Evolutionary conservation across 768 basidiomycete species (phyloP).

Genomic region (Steccherinum ochraceum): DNA sequence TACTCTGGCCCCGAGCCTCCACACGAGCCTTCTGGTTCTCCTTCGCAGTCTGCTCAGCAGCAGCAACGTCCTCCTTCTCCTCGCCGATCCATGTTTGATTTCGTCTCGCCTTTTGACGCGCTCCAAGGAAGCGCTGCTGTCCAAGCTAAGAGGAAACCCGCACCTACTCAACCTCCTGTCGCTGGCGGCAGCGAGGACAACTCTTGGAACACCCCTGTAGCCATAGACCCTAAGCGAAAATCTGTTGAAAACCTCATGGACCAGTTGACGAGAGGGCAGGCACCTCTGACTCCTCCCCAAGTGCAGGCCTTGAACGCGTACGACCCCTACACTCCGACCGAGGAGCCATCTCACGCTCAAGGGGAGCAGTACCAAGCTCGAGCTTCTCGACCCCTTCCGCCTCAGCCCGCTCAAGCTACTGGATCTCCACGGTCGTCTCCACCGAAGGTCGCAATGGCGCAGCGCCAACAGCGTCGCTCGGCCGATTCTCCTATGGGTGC

Average conservation of each 20-base stretch:
- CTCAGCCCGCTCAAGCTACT: conserved; percentile 39
- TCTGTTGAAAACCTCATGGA: conserved; percentile 81
- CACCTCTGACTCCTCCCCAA: conserved; percentile 15
- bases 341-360: conserved; percentile 24
- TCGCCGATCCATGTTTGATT: conserved; percentile 81
- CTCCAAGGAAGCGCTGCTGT: conserved; percentile 39
- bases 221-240: conserved; percentile 61
- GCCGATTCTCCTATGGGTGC: conserved; percentile 44
- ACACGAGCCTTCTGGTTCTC: conserved; percentile 11
- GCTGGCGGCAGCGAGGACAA: conserved; percentile 50
- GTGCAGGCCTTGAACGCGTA: conserved; percentile 20
- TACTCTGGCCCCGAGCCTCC: conserved; percentile 15
- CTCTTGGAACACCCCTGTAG: conserved; percentile 35
- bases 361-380: conserved; percentile 35
- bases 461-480: conserved; percentile 34
- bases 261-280: conserved; percentile 50
- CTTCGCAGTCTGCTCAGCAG: conserved; percentile 9
- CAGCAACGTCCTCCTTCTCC: conserved; percentile 58
- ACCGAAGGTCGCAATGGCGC: conserved; percentile 50
- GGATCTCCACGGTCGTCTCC: conserved; percentile 61
- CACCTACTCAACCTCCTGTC: conserved; percentile 37
- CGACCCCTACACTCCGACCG: conserved; percentile 23
- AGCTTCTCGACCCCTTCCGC: conserved; percentile 58
- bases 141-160: conserved; percentile 64
- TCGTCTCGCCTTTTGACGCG: conserved; percentile 79